Percentiles rank a stretch among this genome's conserved stretches.
These are phyloP conservation scores for Podila epicladia DNA, from an alignment of 192 early-diverging fungal genomes.

Conservation along the genomic window DNA sequence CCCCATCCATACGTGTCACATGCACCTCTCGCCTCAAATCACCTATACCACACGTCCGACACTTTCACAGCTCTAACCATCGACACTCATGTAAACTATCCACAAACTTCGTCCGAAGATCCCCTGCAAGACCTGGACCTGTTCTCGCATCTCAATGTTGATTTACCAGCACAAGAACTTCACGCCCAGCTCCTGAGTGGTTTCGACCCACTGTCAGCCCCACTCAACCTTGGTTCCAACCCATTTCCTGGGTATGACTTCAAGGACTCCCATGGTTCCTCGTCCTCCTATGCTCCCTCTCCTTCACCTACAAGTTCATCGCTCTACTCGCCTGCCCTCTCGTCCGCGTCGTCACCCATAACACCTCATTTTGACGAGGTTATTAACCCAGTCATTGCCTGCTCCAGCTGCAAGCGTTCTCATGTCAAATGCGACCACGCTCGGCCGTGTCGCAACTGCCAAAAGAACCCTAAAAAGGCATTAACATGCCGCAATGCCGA, in stretches of 20 bases:
- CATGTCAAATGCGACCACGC: conserved; percentile 48
- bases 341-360: neutral
- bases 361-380: conserved; percentile 23
- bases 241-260: too few species aligned
- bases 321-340: neutral
- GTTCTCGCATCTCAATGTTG: neutral
- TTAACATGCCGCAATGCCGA: conserved; percentile 32
- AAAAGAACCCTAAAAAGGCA: conserved; percentile 34
- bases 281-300: conserved; percentile 2
- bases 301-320: conserved; percentile 4
- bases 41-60: too few species aligned
- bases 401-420: conserved; percentile 38
- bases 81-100: too few species aligned
- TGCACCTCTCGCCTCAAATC: too few species aligned
- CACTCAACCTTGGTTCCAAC: too few species aligned
- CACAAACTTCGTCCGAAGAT: neutral
- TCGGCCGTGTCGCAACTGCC: conserved; percentile 37
- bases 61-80: too few species aligned
- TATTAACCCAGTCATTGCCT: conserved; percentile 25
- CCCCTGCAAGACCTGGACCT: neutral
- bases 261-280: neutral
- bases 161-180: neutral
- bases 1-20: too few species aligned
- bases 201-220: neutral
- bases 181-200: neutral